These are phyloP conservation scores for Oenanthe javanica DNA, from an alignment of 140 eudicot species.

Conservation along the genomic window DNA sequence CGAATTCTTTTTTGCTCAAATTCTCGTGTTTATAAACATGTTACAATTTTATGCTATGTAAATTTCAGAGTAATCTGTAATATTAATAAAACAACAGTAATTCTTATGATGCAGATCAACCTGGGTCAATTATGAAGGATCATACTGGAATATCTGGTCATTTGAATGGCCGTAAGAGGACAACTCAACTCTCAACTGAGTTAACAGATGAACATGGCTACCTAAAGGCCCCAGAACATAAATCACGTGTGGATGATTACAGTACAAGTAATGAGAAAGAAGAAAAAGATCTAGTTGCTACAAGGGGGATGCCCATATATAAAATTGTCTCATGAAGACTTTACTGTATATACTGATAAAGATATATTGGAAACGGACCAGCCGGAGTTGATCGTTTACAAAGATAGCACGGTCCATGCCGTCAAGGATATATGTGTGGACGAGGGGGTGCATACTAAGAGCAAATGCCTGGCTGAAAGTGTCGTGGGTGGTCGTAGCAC, in stretches of 20 bases:
- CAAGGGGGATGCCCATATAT: neutral
- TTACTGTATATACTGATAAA: constrained; percentile 41
- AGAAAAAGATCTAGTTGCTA: constrained; percentile 17
- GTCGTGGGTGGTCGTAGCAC: constrained; percentile 13
- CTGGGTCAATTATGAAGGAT: constrained; percentile 43
- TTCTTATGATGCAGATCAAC: constrained; percentile 42
- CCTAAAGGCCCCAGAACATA: constrained; percentile 29
- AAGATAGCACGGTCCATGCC: constrained; percentile 25
- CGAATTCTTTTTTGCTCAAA: neutral
- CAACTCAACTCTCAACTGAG: constrained; percentile 30
- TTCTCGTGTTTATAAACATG: neutral
- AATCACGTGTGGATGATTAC: constrained; percentile 20
- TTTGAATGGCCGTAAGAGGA: neutral
- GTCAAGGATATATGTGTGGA: constrained; percentile 72
- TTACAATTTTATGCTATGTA: no score
- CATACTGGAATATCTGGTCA: constrained; percentile 9
- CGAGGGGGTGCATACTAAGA: constrained; percentile 40
- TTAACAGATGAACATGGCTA: constrained; percentile 23
- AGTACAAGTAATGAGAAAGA: constrained; percentile 15
- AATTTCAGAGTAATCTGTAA: no score
- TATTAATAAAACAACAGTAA: constrained; percentile 20
- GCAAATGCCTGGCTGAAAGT: constrained; percentile 19
- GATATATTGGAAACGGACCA: constrained; percentile 40
- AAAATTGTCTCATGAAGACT: constrained; percentile 25
- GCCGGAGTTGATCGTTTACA: constrained; percentile 56